Evolutionary conservation across 495 filamentous ascomycete genomes (phyloP).

Genomic region (Penicillium alfredii): DNA sequence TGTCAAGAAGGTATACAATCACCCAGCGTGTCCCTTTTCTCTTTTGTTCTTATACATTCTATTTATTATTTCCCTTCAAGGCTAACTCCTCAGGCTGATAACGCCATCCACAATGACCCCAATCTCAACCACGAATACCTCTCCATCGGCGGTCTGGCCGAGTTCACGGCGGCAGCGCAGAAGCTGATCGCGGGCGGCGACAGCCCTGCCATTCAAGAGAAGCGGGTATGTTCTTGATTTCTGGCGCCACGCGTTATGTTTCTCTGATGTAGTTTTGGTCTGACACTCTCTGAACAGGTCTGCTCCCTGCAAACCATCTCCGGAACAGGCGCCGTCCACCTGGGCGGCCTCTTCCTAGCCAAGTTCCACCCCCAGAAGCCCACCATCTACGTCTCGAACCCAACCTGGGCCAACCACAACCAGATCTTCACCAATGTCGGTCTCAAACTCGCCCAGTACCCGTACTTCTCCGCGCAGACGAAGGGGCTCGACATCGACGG

Average conservation of each 20-base stretch:
- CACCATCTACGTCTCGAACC: conserved; percentile 80
- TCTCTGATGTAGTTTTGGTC: too few relatives aligned
- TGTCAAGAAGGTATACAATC: conserved; percentile 73
- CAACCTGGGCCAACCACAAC: conserved; percentile 98
- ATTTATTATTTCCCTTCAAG: conserved; percentile 7
- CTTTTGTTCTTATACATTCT: conserved; percentile 1
- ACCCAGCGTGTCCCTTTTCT: not conserved
- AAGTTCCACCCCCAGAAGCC: conserved; percentile 53
- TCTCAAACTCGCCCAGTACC: conserved; percentile 73
- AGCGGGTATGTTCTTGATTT: conserved; percentile 57
- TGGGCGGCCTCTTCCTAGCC: conserved; percentile 51
- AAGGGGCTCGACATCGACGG: conserved; percentile 88
- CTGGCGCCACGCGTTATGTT: too few relatives aligned
- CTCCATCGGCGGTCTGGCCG: conserved; percentile 81
- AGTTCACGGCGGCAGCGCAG: conserved; percentile 81
- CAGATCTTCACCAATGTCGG: conserved; percentile 95
- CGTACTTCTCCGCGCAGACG: conserved; percentile 83
- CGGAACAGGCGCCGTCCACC: conserved; percentile 54
- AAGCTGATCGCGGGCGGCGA: conserved; percentile 78
- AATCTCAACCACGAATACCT: conserved; percentile 96
- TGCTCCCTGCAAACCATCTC: conserved; percentile 54
- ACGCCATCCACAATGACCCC: conserved; percentile 79
- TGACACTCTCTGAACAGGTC: conserved; percentile 25
- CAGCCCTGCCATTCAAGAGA: conserved; percentile 76
- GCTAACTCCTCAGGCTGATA: conserved; percentile 64